phyloP scores from a whole-genome alignment of 441 rosid species.

The Lepidium campestre region DNA sequence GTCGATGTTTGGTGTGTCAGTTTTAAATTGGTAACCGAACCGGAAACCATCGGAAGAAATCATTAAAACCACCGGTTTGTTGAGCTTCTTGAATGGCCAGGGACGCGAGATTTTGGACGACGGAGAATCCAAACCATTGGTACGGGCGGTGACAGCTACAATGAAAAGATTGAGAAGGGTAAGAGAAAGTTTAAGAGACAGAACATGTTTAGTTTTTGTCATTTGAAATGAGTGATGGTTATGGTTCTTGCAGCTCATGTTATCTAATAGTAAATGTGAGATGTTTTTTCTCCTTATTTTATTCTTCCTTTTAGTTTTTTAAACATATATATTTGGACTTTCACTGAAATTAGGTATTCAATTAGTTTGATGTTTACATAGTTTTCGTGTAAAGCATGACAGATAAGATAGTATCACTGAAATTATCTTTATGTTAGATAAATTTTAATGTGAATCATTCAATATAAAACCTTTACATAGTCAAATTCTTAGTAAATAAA shows the following conservation, averaged over 20 bases:
- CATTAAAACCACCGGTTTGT: slow-evolving; percentile 63
- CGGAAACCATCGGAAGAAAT: slow-evolving; percentile 88
- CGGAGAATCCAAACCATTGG: neutral
- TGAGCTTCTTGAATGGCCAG: slow-evolving; percentile 55
- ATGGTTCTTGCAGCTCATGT: slow-evolving; percentile 1
- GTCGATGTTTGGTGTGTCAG: slow-evolving; percentile 65
- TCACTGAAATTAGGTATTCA: neutral
- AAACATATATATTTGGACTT: neutral
- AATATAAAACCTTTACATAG: no score
- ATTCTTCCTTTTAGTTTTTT: neutral
- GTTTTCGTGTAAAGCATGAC: neutral
- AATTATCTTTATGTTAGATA: no score
- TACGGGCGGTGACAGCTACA: slow-evolving; percentile 13
- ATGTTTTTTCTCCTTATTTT: neutral
- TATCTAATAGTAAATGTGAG: neutral
- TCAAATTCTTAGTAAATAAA: no score
- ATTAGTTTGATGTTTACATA: neutral
- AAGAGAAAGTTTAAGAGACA: slow-evolving; percentile 23
- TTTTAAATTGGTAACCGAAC: slow-evolving; percentile 88
- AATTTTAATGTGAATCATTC: no score
- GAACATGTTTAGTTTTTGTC: slow-evolving; percentile 5
- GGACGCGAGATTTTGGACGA: slow-evolving; percentile 15
- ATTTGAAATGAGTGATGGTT: neutral
- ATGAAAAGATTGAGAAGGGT: slow-evolving; percentile 45
- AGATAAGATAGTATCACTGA: no score